phyloP scores from a whole-genome alignment of 2,329 filamentous ascomycete genomes.

The Colletotrichum higginsianum region DNA sequence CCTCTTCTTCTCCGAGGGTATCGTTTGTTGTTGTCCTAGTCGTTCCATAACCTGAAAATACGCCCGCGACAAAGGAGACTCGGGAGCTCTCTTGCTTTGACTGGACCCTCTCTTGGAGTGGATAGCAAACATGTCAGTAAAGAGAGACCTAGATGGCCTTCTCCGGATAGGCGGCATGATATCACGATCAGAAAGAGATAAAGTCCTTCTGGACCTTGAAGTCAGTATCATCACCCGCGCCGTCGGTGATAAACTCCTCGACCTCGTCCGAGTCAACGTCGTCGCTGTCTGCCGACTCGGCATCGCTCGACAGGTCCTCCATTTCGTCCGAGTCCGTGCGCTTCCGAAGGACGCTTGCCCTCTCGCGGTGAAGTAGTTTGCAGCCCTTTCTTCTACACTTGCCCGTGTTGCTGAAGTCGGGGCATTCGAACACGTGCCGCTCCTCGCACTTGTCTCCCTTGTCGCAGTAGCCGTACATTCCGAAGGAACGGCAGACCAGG shows the following conservation, averaged over 20 bases:
- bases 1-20: slow-evolving; percentile 28
- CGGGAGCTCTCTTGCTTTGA: slow-evolving; percentile 1
- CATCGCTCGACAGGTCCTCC: slow-evolving; percentile 84
- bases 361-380: slow-evolving; percentile 88
- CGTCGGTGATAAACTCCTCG: slow-evolving; percentile 74
- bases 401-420: slow-evolving; percentile 93
- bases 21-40: slow-evolving; percentile 24
- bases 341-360: slow-evolving; percentile 84
- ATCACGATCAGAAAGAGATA: slow-evolving; percentile 59
- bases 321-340: slow-evolving; percentile 68
- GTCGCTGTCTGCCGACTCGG: slow-evolving; percentile 79
- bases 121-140: slow-evolving; percentile 42
- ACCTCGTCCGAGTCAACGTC: slow-evolving; percentile 85
- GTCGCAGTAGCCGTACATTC: slow-evolving; percentile 88
- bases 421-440: slow-evolving; percentile 93
- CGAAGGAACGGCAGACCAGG: slow-evolving; percentile 87
- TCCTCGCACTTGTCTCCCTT: slow-evolving; percentile 83
- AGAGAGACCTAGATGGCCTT: slow-evolving; percentile 12
- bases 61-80: background rate
- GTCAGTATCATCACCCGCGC: slow-evolving; percentile 68
- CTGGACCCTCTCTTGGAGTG: slow-evolving; percentile 28
- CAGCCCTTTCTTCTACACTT: slow-evolving; percentile 86
- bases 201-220: slow-evolving; percentile 73
- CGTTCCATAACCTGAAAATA: slow-evolving; percentile 10
- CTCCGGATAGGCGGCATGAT: slow-evolving; percentile 29